Evolutionary conservation across 2,329 filamentous ascomycete genomes (phyloP).

Genomic region (Pseudopithomyces maydicus): DNA sequence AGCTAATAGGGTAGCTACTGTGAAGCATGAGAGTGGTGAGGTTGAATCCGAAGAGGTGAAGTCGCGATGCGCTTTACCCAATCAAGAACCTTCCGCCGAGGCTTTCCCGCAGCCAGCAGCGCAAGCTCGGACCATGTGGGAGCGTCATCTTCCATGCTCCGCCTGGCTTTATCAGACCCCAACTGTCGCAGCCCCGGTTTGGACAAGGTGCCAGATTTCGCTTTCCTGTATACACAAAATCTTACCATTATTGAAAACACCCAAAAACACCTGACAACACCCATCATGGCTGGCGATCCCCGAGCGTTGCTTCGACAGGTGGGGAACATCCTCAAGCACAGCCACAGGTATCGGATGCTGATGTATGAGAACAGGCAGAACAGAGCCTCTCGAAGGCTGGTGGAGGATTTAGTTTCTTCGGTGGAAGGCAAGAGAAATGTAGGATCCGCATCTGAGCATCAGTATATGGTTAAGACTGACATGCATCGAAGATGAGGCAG

Average conservation of each 20-base stretch:
- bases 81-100: constrained; percentile 13
- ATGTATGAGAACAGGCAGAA: constrained; percentile 70
- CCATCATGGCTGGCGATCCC: constrained; percentile 43
- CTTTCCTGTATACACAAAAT: not conserved
- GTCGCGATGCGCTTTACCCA: constrained; percentile 6
- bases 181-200: not conserved
- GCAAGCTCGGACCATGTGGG: constrained; percentile 31
- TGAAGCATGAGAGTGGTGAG: not conserved
- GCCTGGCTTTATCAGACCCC: constrained; percentile 37
- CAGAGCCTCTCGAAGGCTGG: constrained; percentile 76
- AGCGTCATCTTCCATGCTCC: constrained; percentile 41
- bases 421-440: constrained; percentile 82
- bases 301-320: constrained; percentile 46
- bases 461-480: constrained; percentile 16
- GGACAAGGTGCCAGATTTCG: constrained; percentile 6
- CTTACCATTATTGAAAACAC: constrained; percentile 6
- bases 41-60: constrained; percentile 3
- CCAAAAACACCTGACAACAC: constrained; percentile 11
- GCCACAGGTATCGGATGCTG: constrained; percentile 36
- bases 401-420: constrained; percentile 87
- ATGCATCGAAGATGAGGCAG: constrained; percentile 66
- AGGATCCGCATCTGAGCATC: constrained; percentile 2
- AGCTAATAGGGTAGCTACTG: not conserved
- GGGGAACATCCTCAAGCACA: constrained; percentile 33
- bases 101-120: constrained; percentile 25